Conservation (phyloP, 116 monocot species). For the Posidonia oceanica region DNA sequence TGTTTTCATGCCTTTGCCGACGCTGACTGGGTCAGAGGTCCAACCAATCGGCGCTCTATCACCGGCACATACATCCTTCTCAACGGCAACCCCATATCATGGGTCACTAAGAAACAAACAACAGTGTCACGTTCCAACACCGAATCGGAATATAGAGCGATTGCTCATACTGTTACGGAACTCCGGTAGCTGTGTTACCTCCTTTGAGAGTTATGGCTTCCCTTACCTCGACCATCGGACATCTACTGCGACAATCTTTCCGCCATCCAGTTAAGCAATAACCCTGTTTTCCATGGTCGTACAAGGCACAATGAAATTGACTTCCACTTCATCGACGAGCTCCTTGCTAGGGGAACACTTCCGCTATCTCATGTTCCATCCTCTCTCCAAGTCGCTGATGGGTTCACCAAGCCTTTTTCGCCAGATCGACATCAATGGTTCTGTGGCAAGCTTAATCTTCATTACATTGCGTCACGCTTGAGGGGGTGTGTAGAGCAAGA, state of each 20-base stretch:
- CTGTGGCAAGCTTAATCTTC: no score
- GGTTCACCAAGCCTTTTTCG: not conserved
- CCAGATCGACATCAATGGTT: no score
- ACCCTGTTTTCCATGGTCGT: not conserved
- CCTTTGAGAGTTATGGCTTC: not conserved
- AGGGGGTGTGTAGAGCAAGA: no score
- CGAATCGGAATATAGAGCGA: not conserved
- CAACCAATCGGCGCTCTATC: not conserved
- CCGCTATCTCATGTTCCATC: not conserved
- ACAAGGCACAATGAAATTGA: not conserved
- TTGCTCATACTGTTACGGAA: not conserved
- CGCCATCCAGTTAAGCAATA: no score
- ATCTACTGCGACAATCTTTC: not conserved
- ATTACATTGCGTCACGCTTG: no score
- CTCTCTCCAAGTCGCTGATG: not conserved
- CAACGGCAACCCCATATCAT: not conserved
- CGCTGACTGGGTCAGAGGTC: not conserved
- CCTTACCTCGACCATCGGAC: not conserved
- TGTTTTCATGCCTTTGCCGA: not conserved
- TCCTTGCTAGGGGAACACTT: not conserved
- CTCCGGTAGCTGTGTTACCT: not conserved
- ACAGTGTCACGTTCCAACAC: not conserved
- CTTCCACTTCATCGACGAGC: not conserved
- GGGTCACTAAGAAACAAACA: not conserved
- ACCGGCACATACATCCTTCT: not conserved